Base-by-base conservation (phyloP, 805 yeast genomes). In the Priceomyces medius region DNA sequence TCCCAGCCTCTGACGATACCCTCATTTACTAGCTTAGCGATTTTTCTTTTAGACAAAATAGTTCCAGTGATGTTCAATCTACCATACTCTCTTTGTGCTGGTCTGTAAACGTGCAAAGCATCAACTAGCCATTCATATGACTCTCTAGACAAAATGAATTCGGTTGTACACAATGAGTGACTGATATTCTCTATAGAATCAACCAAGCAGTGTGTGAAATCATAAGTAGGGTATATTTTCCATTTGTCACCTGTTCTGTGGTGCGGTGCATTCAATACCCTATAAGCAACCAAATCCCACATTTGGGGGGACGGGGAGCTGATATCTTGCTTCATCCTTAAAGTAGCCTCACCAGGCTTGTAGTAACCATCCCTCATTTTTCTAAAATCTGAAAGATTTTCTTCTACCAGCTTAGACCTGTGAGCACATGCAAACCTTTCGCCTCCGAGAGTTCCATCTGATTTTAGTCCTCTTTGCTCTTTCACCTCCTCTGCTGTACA, bases 281-380 rank as follows among this genome's bases (percentile, higher is more conserved):
- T 80, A 70, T 93, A 93, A 9, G 99, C 99, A 47, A 93, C 93
- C 50, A 93, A 76, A 68, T 93, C 99, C 99, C 99, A 93, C 99
- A 93, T 93, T 71, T 93, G 99, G 13, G 99, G 99, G 49, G 88
- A 86, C 48, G 97, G 96, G 13, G 93, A 85, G 7, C 65, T 60
- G 48, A 93, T 71, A 58, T 93, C 96, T 74, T 88, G 97, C 63
- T 91, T 91, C 98, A 93, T 93, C 70, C 99, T 84, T 60, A 93
- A 75, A 8, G 89, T 88, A 21, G 96, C 98, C 64, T 88, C 87
- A 50, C 98, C 98, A 31, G 89, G 89, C 51, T 78, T 74, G 68
- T 85, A 93, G 48, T 74, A 71, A 32, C 99, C 99, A 57, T 88
- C 88, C 58, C 84, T 80, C 99, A 93, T 93, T 44, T 77, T 82